Evolutionary conservation across 2,329 filamentous ascomycete species (phyloP).

Genomic region (Hypoxylon sp.): DNA sequence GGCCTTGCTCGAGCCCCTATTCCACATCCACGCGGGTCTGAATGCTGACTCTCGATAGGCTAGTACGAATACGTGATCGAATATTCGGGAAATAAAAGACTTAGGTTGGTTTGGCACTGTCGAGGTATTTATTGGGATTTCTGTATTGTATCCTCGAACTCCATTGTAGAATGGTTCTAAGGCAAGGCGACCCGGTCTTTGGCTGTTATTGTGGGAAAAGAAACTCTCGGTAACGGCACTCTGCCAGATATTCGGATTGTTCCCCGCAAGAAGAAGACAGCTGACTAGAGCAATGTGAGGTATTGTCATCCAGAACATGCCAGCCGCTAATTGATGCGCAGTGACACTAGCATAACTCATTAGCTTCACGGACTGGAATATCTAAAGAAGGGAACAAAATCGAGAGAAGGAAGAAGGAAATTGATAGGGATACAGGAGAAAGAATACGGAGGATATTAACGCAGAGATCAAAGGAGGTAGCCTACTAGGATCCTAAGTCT

Average conservation of each 20-base stretch:
- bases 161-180: background rate
- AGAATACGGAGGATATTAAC: too few relatives aligned
- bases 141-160: background rate
- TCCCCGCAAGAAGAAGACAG: constrained; percentile 23
- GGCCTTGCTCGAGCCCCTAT: constrained; percentile 18
- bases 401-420: too few relatives aligned
- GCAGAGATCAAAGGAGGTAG: too few relatives aligned
- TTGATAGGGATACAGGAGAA: too few relatives aligned
- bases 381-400: too few relatives aligned
- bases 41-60: constrained; percentile 10
- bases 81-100: background rate
- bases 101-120: background rate
- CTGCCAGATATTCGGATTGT: constrained; percentile 26
- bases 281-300: constrained; percentile 22
- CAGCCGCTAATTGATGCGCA: constrained; percentile 15
- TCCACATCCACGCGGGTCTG: constrained; percentile 25
- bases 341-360: too few relatives aligned
- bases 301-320: constrained; percentile 31
- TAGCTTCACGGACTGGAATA: too few relatives aligned
- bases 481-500: constrained; percentile 20
- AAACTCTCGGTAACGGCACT: constrained; percentile 6
- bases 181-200: background rate
- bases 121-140: background rate
- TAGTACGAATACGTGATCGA: constrained; percentile 4
- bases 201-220: background rate